A percentile compares a stretch with the other conserved stretches of the same genome.
Evolutionary conservation across 495 filamentous ascomycete species (phyloP).

Genomic region (Neurospora discreta): DNA sequence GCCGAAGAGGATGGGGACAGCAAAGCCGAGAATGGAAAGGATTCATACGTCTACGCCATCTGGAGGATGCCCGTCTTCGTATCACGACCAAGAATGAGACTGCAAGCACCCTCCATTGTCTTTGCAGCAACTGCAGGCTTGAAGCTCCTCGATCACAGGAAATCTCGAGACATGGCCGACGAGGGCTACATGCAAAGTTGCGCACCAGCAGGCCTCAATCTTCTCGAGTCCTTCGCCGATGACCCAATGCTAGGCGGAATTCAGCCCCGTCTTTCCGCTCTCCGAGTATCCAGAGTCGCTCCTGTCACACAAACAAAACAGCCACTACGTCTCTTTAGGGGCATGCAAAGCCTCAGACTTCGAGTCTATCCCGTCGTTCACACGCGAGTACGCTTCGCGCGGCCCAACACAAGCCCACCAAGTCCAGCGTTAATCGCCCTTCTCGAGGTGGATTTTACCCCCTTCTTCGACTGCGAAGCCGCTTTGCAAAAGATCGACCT

Average conservation of each 20-base stretch:
- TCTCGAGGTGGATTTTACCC: conserved; percentile 79
- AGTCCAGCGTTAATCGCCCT: conserved; percentile 66
- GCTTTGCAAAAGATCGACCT: conserved; percentile 57
- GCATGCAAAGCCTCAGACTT: conserved; percentile 53
- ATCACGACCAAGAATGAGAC: conserved; percentile 62
- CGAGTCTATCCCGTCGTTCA: conserved; percentile 74
- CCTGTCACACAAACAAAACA: conserved; percentile 46
- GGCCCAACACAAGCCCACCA: conserved; percentile 51
- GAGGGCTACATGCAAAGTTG: conserved; percentile 64
- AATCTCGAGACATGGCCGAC: conserved; percentile 39
- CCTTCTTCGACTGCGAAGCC: conserved; percentile 65
- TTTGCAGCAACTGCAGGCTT: conserved; percentile 66
- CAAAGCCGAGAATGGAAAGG: conserved; percentile 12
- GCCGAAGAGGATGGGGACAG: conserved; percentile 20
- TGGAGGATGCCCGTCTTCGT: conserved; percentile 75
- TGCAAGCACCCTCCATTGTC: conserved; percentile 66
- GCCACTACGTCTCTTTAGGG: conserved; percentile 47
- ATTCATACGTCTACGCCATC: conserved; percentile 52
- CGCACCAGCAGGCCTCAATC: conserved; percentile 64
- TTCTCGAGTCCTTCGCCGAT: conserved; percentile 63
- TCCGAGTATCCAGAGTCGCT: conserved; percentile 66
- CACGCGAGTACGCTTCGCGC: conserved; percentile 70
- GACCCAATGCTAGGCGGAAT: conserved; percentile 57
- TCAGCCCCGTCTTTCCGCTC: conserved; percentile 65
- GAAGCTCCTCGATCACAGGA: conserved; percentile 43